Base-by-base conservation (phyloP, 768 basidiomycete species). In the Botryobasidium botryosum region DNA sequence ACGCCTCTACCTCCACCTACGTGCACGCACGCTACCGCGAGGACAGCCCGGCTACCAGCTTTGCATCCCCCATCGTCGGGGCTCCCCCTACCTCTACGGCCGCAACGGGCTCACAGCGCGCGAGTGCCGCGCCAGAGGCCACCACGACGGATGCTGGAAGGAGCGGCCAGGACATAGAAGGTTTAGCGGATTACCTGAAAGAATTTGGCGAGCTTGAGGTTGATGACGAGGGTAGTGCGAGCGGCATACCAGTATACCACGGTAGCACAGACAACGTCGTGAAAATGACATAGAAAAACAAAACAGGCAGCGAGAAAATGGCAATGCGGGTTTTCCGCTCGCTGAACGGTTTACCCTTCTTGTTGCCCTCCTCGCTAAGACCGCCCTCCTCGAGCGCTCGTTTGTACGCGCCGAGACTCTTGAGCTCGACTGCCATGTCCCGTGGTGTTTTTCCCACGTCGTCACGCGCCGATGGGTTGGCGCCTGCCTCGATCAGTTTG, bases 401-500 rank as follows among this genome's bases (percentile, higher is more conserved):
- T 57, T 79, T 81, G 79, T 82, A 97, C 2, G 92, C 82, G 5
- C 79, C 84, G 21, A 90, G 56, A 50, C 83, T 85, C 62, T 94
- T 94, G 37, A 97, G 66, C 60, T 94, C 88, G 10, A 77, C 69
- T 0, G 94, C 91, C 86, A 99, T 91, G 53, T 97, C 94, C 48
- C 80, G 68, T 39, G 92, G 76, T 1, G 88, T 91, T 56, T 94
- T 75, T 5, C 85, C 83, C 43, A 79, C 76, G 7, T 69, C 72
- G 53, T 94, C 90, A 55, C 82, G 83, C 5, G 78, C 76, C 28
- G 66, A 68, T 18, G 92, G 62, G 56, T 87, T 85, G 1, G 78
- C 84, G 0, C 88, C 92, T 32, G 80, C 82, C 55, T 90, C 84
- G 17, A 94, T 60, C 13, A 99, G 64, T 39, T 79, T 71, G 36